phyloP scores from a whole-genome alignment of 208 protist species.

The Wallacemonas sp. region DNA sequence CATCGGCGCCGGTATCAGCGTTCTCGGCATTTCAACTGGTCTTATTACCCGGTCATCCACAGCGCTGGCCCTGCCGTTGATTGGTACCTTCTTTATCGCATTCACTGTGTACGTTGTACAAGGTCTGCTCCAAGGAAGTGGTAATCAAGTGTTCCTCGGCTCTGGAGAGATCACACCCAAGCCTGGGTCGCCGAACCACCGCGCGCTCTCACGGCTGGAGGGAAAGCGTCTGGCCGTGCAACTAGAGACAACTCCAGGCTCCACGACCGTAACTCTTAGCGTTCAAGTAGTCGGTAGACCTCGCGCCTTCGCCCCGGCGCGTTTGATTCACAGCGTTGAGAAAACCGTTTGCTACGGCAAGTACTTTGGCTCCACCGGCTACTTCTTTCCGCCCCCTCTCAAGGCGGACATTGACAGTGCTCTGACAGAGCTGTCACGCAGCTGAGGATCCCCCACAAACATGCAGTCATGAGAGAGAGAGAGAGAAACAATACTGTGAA shows the following conservation, averaged over 20 bases:
- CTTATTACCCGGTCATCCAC: slow-evolving; percentile 15
- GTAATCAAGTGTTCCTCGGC: slow-evolving; percentile 17
- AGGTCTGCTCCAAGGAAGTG: background rate
- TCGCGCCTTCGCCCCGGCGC: slow-evolving; percentile 30
- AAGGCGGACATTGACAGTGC: slow-evolving; percentile 48
- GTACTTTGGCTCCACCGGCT: slow-evolving; percentile 74
- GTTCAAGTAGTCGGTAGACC: slow-evolving; percentile 45
- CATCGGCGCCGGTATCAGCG: slow-evolving; percentile 17
- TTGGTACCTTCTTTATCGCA: background rate
- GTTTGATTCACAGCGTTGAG: slow-evolving; percentile 40
- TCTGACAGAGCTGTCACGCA: slow-evolving; percentile 1
- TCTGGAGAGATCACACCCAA: slow-evolving; percentile 8
- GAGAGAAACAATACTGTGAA: background rate
- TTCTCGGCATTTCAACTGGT: slow-evolving; percentile 5
- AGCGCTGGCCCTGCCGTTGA: background rate
- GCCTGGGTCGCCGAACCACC: slow-evolving; percentile 2
- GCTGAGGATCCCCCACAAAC: background rate
- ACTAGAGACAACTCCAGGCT: slow-evolving; percentile 28
- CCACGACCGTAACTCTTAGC: slow-evolving; percentile 40
- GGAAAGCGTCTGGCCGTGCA: slow-evolving; percentile 45
- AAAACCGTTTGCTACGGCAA: slow-evolving; percentile 59
- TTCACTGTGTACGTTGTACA: slow-evolving; percentile 6
- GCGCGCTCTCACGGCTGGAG: slow-evolving; percentile 26
- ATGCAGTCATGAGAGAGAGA: no score
- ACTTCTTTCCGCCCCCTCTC: slow-evolving; percentile 72